Base-by-base conservation (phyloP, 495 filamentous ascomycete genomes). In the Daldinia bambusicola region DNA sequence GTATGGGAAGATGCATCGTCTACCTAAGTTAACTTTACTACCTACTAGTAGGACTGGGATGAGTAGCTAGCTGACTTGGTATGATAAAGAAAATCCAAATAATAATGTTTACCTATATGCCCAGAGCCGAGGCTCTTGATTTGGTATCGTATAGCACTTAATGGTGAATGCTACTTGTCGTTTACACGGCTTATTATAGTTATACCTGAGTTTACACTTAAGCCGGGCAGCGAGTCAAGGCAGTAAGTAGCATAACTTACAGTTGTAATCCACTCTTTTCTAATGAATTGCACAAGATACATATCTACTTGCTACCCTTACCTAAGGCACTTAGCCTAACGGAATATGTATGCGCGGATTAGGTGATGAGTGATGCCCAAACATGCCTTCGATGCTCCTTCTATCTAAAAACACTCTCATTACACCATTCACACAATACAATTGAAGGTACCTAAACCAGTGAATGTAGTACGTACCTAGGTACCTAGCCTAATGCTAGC, bases 1-100 rank as follows among this genome's bases (percentile, higher is more conserved):
- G 14, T 57, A 52, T 41, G 55, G 55, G 41, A 18, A 59, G 45
- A 2, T 32, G 14, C 40, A 40, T 31, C 40, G 50, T 55, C 32
- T 43, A 6, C 12, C 10, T 65, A 61, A 53, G 8, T 48, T 4
- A 20, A 13, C 20, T 2, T 3, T 26, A 26, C 1, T 26, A 26
- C 1, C 26, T 26, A 26, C 1, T 26, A 26, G 50, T 16, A 30
- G 10, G 22, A 13, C n/a, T 32, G 14, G 13, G 5, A 32, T 13
- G 50, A 53, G 14, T 18, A 48, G n/a, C 34, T 36, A 36, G 6
- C 34, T 7, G 34, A 36, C 34, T 6, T 36, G 34, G 34, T 36
- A 26, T 26, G 26, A 26, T 26, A 26, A 26, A 26, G 26, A 26
- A 26, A 26, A 26, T 26, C 26, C 26, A 26, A 26, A 26, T 26